Evolutionary conservation across 2,329 filamentous ascomycete genomes (phyloP), one percentile per base, ranked within the genome.

Genomic region (Bipolaris sorokiniana): DNA sequence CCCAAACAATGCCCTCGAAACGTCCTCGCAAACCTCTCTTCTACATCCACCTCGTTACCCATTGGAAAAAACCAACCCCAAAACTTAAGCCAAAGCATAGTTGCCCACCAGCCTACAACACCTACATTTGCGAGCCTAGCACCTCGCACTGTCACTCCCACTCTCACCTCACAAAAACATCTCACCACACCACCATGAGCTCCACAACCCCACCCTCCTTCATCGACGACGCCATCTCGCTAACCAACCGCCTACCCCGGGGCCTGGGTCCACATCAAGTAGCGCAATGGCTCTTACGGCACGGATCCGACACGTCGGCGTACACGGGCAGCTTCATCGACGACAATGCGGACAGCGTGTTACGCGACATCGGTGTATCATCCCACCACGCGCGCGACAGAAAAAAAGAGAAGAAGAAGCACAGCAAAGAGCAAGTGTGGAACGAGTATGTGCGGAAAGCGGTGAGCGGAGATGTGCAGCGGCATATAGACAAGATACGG

Each of bases 301-400:
- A 52, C 23, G 31, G 20, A n/a, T 54, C 62, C 16, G 31, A 54
- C 3, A 34, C 48, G 10, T 66, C 67, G 7, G 34, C 48, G 2
- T 70, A 69, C 46, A 67, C 65, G 3, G 62, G 64, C 16, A 72
- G 69, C 54, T 73, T 61, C 45, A 23, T 73, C 31, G 72, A 75
- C 53, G 71, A 74, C 44, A 64, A 67, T 20, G 62, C 59, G n/a
- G 68, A 73, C 48, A 59, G 70, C 31, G 48, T 63, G 1, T 33
- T 47, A 0, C 51, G 36, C 7, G n/a, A 13, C 11, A 15, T 10
- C 7, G 37, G 11, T 3, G 10, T 6, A 37, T 15, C 38, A 15
- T 54, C 59, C 13, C 61, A 64, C 2, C 67, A 41, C 0, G 26
- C 13, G 0, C 69, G 68, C 48, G 68, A 72, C 56, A 57, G 47